Conservation (phyloP, 2,329 filamentous ascomycete genomes). For the Epicoccum nigrum region DNA sequence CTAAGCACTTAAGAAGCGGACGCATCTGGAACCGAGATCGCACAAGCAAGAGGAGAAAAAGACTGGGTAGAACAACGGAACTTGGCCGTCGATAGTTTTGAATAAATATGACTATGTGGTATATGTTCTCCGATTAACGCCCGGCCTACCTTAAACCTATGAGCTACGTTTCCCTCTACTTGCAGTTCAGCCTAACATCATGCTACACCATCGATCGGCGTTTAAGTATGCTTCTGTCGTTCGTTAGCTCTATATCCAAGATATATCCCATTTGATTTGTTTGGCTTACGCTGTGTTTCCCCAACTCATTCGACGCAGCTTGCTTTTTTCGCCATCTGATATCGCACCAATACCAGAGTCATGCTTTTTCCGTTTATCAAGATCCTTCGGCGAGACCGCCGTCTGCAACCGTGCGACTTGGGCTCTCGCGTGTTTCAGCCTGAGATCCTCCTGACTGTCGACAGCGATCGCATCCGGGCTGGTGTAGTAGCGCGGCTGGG, state of each 20-base stretch:
- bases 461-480: background rate
- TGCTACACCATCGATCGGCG: background rate
- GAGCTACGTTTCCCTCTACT: too few relatives aligned
- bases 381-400: background rate
- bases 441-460: conserved; percentile 9
- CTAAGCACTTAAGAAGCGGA: too few relatives aligned
- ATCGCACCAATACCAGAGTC: conserved; percentile 9
- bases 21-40: too few relatives aligned
- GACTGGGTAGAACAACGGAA: background rate
- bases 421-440: background rate
- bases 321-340: conserved; percentile 4
- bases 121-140: background rate
- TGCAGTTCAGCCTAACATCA: too few relatives aligned
- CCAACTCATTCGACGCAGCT: conserved; percentile 12
- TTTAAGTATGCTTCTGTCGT: background rate
- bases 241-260: background rate
- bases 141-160: too few relatives aligned
- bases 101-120: background rate
- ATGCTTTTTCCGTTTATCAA: conserved; percentile 7
- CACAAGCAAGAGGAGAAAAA: too few relatives aligned
- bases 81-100: too few relatives aligned
- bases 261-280: too few relatives aligned
- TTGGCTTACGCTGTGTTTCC: conserved; percentile 10
- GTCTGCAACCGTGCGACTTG: background rate
- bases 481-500: conserved; percentile 26